Evolutionary conservation across 2,329 filamentous ascomycete species (phyloP).

Genomic region (Parafenestella ontariensis): DNA sequence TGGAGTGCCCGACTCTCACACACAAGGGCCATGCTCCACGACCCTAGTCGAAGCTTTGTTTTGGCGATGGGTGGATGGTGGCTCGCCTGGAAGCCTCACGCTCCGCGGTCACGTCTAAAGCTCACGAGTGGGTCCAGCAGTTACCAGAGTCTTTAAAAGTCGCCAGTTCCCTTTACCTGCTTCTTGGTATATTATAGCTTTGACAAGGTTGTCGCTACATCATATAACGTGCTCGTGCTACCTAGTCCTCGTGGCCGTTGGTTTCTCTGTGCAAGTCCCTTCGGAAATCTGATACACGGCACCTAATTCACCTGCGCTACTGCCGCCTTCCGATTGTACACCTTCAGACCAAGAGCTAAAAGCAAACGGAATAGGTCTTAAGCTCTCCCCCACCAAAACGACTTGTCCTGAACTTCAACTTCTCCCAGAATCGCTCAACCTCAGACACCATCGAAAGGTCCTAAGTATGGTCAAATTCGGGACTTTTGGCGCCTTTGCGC

Average conservation of each 20-base stretch:
- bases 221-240: background rate
- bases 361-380: background rate
- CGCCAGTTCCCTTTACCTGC: background rate
- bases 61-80: background rate
- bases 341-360: background rate
- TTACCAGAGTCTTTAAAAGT: background rate
- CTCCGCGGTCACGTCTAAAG: background rate
- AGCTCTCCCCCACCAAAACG: background rate
- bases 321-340: background rate
- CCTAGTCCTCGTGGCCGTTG: background rate
- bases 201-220: background rate
- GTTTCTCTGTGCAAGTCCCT: background rate
- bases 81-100: background rate
- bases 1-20: background rate
- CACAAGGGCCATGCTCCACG: conserved; percentile 2
- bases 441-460: background rate
- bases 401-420: background rate
- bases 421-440: background rate
- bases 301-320: background rate
- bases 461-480: conserved; percentile 31
- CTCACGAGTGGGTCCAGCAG: background rate
- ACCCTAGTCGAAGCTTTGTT: conserved; percentile 1
- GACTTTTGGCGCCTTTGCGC: conserved; percentile 25
- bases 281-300: background rate
- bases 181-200: background rate